A percentile compares a stretch with the other conserved stretches of the same genome.
Evolutionary conservation across 2,329 filamentous ascomycete species (phyloP).

Genomic region (Akanthomyces dipterigenus): DNA sequence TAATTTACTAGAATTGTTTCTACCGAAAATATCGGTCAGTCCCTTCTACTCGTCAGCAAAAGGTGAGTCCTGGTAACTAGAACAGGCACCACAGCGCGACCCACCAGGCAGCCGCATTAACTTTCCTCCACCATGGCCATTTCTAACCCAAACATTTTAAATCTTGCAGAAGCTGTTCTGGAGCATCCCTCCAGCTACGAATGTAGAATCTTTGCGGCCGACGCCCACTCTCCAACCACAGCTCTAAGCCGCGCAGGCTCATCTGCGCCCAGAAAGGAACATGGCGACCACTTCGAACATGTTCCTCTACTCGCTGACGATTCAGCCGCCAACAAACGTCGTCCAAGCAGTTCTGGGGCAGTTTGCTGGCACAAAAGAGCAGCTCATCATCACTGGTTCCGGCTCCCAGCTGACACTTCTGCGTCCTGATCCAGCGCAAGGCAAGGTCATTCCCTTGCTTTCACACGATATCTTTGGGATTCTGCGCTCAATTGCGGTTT

Average conservation of each 20-base stretch:
- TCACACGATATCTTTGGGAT: conserved; percentile 96
- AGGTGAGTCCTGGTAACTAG: too few species aligned
- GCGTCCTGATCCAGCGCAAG: conserved; percentile 76
- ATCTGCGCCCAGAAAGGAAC: conserved; percentile 34
- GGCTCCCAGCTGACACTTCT: conserved; percentile 85
- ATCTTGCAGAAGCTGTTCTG: conserved; percentile 7
- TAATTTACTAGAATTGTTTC: not conserved
- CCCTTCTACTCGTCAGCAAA: not conserved
- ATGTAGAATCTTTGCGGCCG: conserved; percentile 11
- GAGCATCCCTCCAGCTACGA: conserved; percentile 10
- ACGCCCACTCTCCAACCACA: conserved; percentile 9
- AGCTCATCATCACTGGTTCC: conserved; percentile 91
- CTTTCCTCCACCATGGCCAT: conserved; percentile 11
- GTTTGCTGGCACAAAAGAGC: conserved; percentile 92
- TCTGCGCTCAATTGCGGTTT: conserved; percentile 80
- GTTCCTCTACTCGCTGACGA: conserved; percentile 96
- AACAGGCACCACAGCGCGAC: not conserved
- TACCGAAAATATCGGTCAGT: not conserved
- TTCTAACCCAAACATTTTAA: conserved; percentile 7
- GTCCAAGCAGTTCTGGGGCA: conserved; percentile 89
- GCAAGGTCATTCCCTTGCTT: conserved; percentile 77
- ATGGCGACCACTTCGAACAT: conserved; percentile 99
- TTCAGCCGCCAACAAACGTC: conserved; percentile 85
- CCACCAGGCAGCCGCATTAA: conserved; percentile 12
- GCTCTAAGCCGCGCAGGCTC: conserved; percentile 10